These are phyloP conservation scores for Pholiota adiposa DNA, from an alignment of 1,284 basidiomycete genomes.

Conservation along the genomic window DNA sequence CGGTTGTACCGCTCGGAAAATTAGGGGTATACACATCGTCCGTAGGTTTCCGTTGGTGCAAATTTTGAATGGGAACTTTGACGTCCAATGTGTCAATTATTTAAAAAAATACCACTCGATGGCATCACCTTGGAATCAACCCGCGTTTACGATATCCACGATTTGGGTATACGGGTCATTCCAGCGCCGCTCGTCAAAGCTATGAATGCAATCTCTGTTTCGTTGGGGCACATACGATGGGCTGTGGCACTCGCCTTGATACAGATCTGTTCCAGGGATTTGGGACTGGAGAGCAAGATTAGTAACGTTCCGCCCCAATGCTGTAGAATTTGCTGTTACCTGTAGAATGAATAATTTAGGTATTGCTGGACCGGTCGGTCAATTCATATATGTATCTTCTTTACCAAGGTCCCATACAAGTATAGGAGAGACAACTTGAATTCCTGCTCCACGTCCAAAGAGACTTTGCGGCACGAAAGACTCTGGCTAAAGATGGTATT, in stretches of 20 bases:
- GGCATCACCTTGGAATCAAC: not conserved
- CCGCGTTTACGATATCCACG: not conserved
- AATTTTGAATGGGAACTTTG: not conserved
- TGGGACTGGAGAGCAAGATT: not conserved
- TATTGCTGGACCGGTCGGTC: not conserved
- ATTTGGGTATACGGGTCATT: not conserved
- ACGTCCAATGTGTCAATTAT: not conserved
- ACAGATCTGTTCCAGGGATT: not conserved
- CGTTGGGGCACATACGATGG: not conserved
- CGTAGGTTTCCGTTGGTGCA: not conserved
- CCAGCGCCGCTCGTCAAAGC: not conserved
- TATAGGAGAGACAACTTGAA: not conserved
- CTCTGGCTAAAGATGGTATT: not conserved
- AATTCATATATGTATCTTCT: not conserved
- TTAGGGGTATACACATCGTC: not conserved
- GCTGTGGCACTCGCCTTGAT: not conserved
- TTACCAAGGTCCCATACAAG: not conserved
- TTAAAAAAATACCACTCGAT: not conserved
- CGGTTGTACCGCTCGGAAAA: not conserved
- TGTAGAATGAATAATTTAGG: too few species aligned
- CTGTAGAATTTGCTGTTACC: too few species aligned
- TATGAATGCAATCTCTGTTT: not conserved
- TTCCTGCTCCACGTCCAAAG: not conserved
- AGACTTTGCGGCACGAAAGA: not conserved
- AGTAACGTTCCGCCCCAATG: not conserved